Conservation (phyloP, 2,329 filamentous ascomycete species). For the Penicillium sp. region DNA sequence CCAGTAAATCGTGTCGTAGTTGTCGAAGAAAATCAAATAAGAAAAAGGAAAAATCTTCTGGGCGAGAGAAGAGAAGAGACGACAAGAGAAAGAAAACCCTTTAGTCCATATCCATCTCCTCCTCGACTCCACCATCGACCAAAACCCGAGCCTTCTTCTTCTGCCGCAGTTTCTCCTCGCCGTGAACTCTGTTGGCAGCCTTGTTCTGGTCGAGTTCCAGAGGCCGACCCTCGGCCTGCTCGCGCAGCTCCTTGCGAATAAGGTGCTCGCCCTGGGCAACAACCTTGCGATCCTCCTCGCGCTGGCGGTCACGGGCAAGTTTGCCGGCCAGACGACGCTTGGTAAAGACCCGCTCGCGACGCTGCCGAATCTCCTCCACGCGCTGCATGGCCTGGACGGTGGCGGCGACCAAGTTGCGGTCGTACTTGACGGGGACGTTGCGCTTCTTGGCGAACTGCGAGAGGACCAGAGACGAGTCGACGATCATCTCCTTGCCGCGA, state of each 20-base stretch:
- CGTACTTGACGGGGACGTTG: constrained; percentile 94
- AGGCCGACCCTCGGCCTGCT: constrained; percentile 55
- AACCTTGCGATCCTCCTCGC: constrained; percentile 80
- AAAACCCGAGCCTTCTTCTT: constrained; percentile 51
- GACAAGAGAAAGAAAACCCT: constrained; percentile 15
- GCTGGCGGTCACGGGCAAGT: constrained; percentile 70
- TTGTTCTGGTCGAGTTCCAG: constrained; percentile 41
- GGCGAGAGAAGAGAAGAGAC: constrained; percentile 1
- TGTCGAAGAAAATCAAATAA: constrained; percentile 25
- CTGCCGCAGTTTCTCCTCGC: constrained; percentile 46
- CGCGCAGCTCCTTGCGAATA: constrained; percentile 71
- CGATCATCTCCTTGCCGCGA: constrained; percentile 85
- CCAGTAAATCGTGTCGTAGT: constrained; percentile 33
- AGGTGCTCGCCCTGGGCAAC: constrained; percentile 92
- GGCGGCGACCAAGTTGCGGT: constrained; percentile 84
- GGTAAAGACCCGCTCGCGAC: constrained; percentile 90
- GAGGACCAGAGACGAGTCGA: constrained; percentile 79
- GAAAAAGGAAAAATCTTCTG: constrained; percentile 7
- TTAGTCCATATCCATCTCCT: constrained; percentile 55
- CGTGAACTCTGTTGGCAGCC: constrained; percentile 41
- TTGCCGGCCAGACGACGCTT: constrained; percentile 92
- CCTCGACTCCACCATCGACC: constrained; percentile 50
- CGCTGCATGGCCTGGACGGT: constrained; percentile 93
- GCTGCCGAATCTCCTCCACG: constrained; percentile 79
- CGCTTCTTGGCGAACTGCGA: constrained; percentile 83